Conservation (phyloP, 2,329 filamentous ascomycete species). For the Clonostachys solani region DNA sequence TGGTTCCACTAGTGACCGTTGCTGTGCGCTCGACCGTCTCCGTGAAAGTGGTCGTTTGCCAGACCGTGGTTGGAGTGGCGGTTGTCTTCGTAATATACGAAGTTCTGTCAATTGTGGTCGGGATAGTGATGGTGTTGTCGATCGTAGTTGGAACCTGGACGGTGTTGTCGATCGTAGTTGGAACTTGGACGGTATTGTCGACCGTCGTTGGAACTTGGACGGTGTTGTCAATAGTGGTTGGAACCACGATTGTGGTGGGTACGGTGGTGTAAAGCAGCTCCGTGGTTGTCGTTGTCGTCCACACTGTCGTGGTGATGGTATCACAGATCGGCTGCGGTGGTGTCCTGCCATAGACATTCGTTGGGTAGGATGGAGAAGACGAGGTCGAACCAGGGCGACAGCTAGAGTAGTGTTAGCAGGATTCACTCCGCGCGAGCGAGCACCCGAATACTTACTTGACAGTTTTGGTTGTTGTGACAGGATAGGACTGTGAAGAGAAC, state of each 20-base stretch:
- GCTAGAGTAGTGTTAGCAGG: too few relatives aligned
- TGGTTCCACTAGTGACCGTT: not conserved
- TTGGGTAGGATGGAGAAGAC: too few relatives aligned
- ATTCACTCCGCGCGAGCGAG: too few relatives aligned
- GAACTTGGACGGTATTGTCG: too few relatives aligned
- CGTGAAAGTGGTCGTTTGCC: constrained; percentile 2
- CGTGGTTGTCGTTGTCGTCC: not conserved
- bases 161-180: too few relatives aligned
- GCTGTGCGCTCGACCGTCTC: not conserved
- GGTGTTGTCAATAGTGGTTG: too few relatives aligned
- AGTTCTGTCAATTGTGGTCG: not conserved
- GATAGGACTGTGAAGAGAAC: not conserved
- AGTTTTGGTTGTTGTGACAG: not conserved
- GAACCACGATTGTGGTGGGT: too few relatives aligned
- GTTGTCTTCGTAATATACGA: not conserved
- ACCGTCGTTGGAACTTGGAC: too few relatives aligned
- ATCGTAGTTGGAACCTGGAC: too few relatives aligned
- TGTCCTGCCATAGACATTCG: not conserved
- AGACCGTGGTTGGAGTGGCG: not conserved
- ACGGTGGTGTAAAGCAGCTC: too few relatives aligned
- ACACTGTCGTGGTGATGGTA: not conserved
- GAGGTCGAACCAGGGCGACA: too few relatives aligned
- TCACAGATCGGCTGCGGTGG: not conserved
- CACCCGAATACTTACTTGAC: not conserved
- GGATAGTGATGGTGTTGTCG: not conserved